Percentiles rank a stretch among this genome's conserved stretches.
phyloP scores from a whole-genome alignment of 305 asterid species.

The Fraxinus albicans region DNA sequence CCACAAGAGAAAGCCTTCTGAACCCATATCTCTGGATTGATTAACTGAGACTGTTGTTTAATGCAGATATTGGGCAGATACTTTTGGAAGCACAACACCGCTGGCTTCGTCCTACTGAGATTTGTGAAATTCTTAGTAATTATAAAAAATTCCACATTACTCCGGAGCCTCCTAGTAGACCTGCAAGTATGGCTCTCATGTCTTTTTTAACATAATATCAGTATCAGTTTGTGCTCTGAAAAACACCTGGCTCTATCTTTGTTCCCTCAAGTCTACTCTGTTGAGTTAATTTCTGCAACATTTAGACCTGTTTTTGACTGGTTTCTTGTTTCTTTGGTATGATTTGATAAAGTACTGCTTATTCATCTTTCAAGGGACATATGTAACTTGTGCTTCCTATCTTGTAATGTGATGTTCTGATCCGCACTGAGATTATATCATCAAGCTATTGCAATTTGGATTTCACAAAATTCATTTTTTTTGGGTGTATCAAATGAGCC shows the following conservation, averaged over 20 bases:
- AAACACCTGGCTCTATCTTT: background rate
- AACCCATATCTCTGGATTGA: background rate
- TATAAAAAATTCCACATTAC: constrained; percentile 69
- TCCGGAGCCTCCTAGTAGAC: constrained; percentile 87
- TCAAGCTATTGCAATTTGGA: background rate
- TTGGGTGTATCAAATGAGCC: background rate
- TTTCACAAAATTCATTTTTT: background rate
- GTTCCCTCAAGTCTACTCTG: background rate
- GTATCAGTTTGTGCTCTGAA: background rate
- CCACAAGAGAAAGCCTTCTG: background rate
- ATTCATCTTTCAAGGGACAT: background rate
- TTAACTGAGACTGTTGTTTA: constrained; percentile 26
- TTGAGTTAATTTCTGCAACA: background rate
- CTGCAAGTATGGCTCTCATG: constrained; percentile 60
- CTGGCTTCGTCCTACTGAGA: constrained; percentile 98
- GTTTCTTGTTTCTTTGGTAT: background rate
- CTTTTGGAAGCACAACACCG: constrained; percentile 85
- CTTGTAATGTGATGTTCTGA: background rate
- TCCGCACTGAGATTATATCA: background rate
- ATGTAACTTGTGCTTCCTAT: background rate
- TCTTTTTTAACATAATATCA: background rate
- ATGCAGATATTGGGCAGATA: constrained; percentile 89
- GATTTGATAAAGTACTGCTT: background rate
- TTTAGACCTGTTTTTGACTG: background rate
- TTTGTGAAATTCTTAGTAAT: constrained; percentile 84